Evolutionary conservation across 306 rosid species (phyloP), one percentile per base, ranked within the genome.

Genomic region (Hylodesmum podocarpum): DNA sequence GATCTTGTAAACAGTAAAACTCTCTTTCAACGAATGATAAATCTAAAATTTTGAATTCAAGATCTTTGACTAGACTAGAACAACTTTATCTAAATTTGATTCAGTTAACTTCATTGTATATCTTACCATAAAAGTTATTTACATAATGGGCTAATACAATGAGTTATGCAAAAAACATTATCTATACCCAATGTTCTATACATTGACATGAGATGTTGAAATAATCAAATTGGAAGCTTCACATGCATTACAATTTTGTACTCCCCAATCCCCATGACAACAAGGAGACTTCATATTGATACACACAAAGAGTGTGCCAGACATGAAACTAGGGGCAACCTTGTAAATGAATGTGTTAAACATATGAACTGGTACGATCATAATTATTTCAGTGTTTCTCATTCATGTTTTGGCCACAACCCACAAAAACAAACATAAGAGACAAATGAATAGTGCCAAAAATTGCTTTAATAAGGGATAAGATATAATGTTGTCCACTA

Each of bases 401-500:
- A 31, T 36, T 13, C 16, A 14, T 28, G 14, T 47, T 77, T 69
- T 72, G 50, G 85, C 63, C 61, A 15, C n/a, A 41, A 11, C 51
- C 50, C 13, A 34, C 37, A 31, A 14, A 49, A 29, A 49, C 67
- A 61, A 40, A 33, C 63, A 51, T 41, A 31, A 28, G 10, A 47
- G 66, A 70, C 85, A 62, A 81, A 43, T n/a, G 59, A 43, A 57
- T 63, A 54, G 59, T 0, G 36, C 75, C 85, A 82, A 82, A 77
- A 24, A 12, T 41, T 39, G 64, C 36, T 71, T 64, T 43, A 71
- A 44, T 62, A 40, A 53, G 28, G 75, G 82, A 82, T 82, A 77
- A 82, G 82, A 71, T 43, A 71, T 44, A 78, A 71, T 82, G 29
- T 53, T 15, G 81, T 81, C 85, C 82, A 82, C 81, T 54, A 43